Base-by-base conservation (phyloP, 2,329 filamentous ascomycete genomes). In the Fusarium sarcochroum region DNA sequence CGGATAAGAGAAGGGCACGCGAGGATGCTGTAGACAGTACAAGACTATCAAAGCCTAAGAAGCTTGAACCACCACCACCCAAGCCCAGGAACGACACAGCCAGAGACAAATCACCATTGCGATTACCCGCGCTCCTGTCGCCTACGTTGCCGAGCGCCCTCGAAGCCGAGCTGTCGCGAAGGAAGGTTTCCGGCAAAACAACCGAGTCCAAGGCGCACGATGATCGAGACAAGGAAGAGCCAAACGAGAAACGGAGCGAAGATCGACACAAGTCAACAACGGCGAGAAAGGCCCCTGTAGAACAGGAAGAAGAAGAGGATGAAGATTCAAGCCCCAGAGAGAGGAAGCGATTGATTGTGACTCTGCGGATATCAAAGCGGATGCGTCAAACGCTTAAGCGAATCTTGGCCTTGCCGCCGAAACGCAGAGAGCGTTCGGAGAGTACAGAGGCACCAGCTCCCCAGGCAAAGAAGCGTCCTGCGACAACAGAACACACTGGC, bases 91-190 rank as follows among this genome's bases (percentile, higher is more conserved):
- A 62, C 45, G 66, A 69, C 4, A 10, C 70, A 20, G 85, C 80
- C 69, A 84, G 80, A 63, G 76, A 79, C 20, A 81, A 74, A 49
- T 73, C 78, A 2, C 74, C 79, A 0, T 34, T 76, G 10, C 78
- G 77, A 46, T 75, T 88, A 25, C 87, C 86, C 1, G 78, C 82
- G 0, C 77, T 89, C 8, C 78, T 89, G 13, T 89, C 87, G 1
- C 87, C 87, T 1, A 89, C 86, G 1, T 74, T 89, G 8, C 87
- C 87, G 2, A 78, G 84, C 0, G 74, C 83, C 18, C 77, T 89
- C 0, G 85, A 88, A 63, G 83, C 75, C 5, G 78, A 78, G 57
- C 58, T 80, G 34, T 74, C 61, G 18, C 74, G 66, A 73, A 75
- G 61, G 67, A 82, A 75, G 76, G 73, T 51, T 14, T 66, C 73